Conservation (phyloP, 2,329 filamentous ascomycete species). For the Hypoxylon sp. region DNA sequence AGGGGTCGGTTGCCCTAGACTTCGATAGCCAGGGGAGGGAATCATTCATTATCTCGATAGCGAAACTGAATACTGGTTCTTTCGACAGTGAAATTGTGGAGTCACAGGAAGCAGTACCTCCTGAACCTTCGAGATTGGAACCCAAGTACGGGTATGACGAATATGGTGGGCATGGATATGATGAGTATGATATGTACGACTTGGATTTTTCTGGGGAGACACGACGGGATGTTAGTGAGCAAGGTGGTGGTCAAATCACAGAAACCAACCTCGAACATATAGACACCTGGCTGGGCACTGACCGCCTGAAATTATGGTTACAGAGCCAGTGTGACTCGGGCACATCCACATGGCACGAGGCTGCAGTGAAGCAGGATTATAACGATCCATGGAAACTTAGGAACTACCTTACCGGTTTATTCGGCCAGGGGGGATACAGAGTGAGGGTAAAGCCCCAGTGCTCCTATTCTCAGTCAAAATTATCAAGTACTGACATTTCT, state of each 20-base stretch:
- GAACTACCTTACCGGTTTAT: background rate
- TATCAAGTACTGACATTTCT: background rate
- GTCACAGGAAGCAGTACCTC: too few species aligned
- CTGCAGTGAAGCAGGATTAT: background rate
- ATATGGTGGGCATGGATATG: too few species aligned
- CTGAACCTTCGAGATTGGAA: too few species aligned
- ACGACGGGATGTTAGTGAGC: too few species aligned
- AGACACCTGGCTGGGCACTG: background rate
- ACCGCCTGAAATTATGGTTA: background rate
- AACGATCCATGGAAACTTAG: background rate
- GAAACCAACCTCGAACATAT: background rate
- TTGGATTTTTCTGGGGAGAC: too few species aligned
- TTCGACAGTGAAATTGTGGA: too few species aligned
- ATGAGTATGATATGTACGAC: too few species aligned
- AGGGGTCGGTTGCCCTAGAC: background rate
- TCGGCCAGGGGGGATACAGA: background rate
- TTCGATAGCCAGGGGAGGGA: background rate
- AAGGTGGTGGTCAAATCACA: background rate
- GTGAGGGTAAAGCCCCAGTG: background rate
- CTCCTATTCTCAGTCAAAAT: background rate
- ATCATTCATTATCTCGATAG: background rate
- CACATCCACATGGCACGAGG: background rate
- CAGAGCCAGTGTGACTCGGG: background rate
- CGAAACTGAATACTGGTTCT: too few species aligned
- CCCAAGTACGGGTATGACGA: too few species aligned